phyloP scores from a whole-genome alignment of 2,329 filamentous ascomycete species.

The Fusarium nurragi region DNA sequence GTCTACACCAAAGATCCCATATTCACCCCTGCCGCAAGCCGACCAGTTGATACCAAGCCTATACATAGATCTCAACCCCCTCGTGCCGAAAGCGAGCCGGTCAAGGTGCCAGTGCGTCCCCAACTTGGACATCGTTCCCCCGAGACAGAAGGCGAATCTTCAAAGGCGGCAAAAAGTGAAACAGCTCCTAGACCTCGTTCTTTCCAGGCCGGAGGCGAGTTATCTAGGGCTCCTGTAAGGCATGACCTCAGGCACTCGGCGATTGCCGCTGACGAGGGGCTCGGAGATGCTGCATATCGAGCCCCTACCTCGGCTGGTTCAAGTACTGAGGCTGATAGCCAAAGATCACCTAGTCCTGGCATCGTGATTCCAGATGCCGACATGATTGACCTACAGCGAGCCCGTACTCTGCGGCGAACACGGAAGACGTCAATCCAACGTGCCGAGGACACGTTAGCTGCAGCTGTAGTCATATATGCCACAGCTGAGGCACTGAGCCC shows the following conservation, averaged over 20 bases:
- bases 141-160: conserved; percentile 26
- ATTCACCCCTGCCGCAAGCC: conserved; percentile 37
- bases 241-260: conserved; percentile 30
- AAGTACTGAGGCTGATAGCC: conserved; percentile 22
- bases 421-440: conserved; percentile 56
- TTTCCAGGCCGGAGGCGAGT: conserved; percentile 29
- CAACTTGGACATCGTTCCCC: conserved; percentile 14
- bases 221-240: conserved; percentile 16
- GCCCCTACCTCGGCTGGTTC: conserved; percentile 1
- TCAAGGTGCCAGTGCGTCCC: conserved; percentile 15
- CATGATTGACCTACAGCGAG: conserved; percentile 53
- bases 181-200: conserved; percentile 17
- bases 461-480: conserved; percentile 64
- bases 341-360: conserved; percentile 56
- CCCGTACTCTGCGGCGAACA: conserved; percentile 56
- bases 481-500: conserved; percentile 59
- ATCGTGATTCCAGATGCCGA: conserved; percentile 56
- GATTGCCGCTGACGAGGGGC: conserved; percentile 20
- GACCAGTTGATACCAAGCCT: conserved; percentile 21
- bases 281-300: conserved; percentile 29
- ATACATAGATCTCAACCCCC: conserved; percentile 23
- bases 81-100: conserved; percentile 21
- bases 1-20: conserved; percentile 42
- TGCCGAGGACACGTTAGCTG: conserved; percentile 63
- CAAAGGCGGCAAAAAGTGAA: conserved; percentile 3